These are phyloP conservation scores for Coniella lustricola DNA, from an alignment of 2,329 filamentous ascomycete species.

Conservation along the genomic window DNA sequence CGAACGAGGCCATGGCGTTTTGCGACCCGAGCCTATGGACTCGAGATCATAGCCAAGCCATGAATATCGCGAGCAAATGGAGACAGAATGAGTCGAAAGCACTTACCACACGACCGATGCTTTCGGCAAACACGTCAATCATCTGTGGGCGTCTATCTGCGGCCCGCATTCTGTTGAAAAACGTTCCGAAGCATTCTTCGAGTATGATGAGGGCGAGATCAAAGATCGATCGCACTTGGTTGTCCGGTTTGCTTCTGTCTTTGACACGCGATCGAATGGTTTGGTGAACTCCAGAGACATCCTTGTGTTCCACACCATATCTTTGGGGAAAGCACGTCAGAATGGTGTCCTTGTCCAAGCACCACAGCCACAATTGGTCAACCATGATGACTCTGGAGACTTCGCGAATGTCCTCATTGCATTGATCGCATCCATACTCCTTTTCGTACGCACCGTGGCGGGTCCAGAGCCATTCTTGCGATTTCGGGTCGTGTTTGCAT, in stretches of 20 bases:
- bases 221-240: constrained; percentile 31
- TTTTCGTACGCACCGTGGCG: too few relatives aligned
- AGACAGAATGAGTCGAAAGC: too few relatives aligned
- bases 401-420: constrained; percentile 22
- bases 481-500: too few relatives aligned
- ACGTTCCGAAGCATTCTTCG: constrained; percentile 33
- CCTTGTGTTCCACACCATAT: constrained; percentile 35
- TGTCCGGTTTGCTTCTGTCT: constrained; percentile 14
- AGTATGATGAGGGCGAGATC: constrained; percentile 36
- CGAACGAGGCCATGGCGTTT: too few relatives aligned
- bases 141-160: constrained; percentile 27
- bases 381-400: constrained; percentile 24
- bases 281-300: constrained; percentile 33
- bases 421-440: constrained; percentile 23
- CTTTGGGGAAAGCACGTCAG: constrained; percentile 28
- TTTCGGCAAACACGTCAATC: constrained; percentile 32
- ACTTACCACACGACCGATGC: too few relatives aligned
- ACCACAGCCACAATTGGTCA: constrained; percentile 27
- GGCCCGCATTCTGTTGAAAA: constrained; percentile 32
- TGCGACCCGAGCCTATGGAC: too few relatives aligned
- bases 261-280: constrained; percentile 29
- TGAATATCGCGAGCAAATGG: too few relatives aligned
- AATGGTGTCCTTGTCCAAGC: constrained; percentile 24
- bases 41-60: too few relatives aligned
- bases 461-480: too few relatives aligned